Evolutionary conservation across 148 eudicot genomes (phyloP).

Genomic region (Linanthus parryae): DNA sequence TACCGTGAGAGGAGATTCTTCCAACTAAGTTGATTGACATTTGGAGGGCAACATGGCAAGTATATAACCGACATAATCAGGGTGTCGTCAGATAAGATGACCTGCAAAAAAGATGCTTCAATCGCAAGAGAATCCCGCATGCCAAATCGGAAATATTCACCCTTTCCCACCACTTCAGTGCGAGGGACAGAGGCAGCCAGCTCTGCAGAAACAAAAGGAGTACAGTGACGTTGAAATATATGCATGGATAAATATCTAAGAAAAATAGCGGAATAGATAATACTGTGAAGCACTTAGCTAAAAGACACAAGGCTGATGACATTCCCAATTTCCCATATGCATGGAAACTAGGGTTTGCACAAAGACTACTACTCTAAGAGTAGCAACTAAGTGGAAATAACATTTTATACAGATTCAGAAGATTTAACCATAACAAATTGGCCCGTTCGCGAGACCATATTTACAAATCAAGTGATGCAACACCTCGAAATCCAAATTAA

Average conservation of each 20-base stretch:
- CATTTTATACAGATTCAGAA: too few species aligned
- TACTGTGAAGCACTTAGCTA: too few species aligned
- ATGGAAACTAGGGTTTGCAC: too few species aligned
- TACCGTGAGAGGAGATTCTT: background rate
- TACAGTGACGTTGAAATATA: constrained; percentile 7
- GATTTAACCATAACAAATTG: too few species aligned
- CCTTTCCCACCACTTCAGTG: constrained; percentile 82
- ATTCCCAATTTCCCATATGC: too few species aligned
- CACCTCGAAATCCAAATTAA: too few species aligned
- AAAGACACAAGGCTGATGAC: too few species aligned
- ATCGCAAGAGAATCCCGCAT: constrained; percentile 98
- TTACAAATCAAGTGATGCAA: too few species aligned
- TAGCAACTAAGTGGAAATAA: too few species aligned
- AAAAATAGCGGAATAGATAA: too few species aligned
- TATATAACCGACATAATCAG: background rate
- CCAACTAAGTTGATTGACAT: constrained; percentile 3
- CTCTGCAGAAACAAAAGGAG: constrained; percentile 44
- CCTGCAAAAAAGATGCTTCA: constrained; percentile 98
- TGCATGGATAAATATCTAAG: background rate
- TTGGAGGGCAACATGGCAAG: background rate
- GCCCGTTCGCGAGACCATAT: too few species aligned
- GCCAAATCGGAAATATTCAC: constrained; percentile 96
- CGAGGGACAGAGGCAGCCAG: constrained; percentile 85
- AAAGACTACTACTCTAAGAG: too few species aligned
- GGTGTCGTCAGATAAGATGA: constrained; percentile 12